Percentiles rank a stretch among this genome's conserved stretches.
Conservation (phyloP, 805 yeast genomes). For the Yarrowia sp. region DNA sequence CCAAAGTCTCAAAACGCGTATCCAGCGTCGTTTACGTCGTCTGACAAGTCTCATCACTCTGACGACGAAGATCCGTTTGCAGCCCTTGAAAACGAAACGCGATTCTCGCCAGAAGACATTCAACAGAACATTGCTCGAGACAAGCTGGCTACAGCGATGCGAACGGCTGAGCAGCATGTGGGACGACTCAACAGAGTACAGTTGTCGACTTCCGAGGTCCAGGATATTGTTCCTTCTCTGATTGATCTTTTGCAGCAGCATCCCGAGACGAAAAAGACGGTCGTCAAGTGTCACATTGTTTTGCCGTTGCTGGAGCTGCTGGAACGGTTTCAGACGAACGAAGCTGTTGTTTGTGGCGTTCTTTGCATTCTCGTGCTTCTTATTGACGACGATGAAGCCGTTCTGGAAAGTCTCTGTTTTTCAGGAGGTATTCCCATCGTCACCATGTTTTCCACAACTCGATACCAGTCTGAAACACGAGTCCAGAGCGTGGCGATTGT, state of each 20-base stretch:
- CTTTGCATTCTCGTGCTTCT: slow-evolving; percentile 1
- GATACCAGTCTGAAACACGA: slow-evolving; percentile 27
- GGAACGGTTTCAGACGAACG: slow-evolving; percentile 26
- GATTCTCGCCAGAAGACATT: slow-evolving; percentile 30
- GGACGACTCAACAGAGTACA: neutral
- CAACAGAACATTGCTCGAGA: slow-evolving; percentile 27
- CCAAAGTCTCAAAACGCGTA: neutral
- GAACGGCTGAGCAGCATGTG: neutral
- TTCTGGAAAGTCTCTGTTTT: slow-evolving; percentile 30
- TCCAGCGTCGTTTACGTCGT: slow-evolving; percentile 10
- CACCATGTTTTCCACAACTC: slow-evolving; percentile 28
- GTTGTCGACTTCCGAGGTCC: neutral
- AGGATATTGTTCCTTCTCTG: neutral
- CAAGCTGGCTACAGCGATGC: slow-evolving; percentile 24
- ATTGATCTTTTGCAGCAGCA: neutral
- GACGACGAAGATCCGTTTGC: slow-evolving; percentile 28
- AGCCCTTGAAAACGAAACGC: slow-evolving; percentile 27
- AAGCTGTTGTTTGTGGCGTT: slow-evolving; percentile 4
- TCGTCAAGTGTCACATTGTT: slow-evolving; percentile 31
- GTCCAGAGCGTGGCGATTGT: slow-evolving; percentile 30
- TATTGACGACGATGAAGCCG: slow-evolving; percentile 21
- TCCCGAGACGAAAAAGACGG: slow-evolving; percentile 28
- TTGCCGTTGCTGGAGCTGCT: slow-evolving; percentile 31
- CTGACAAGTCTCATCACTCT: slow-evolving; percentile 9
- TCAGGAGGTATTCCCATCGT: slow-evolving; percentile 33